phyloP scores from a whole-genome alignment of 306 rosid genomes.

The Casuarina equisetifolia region DNA sequence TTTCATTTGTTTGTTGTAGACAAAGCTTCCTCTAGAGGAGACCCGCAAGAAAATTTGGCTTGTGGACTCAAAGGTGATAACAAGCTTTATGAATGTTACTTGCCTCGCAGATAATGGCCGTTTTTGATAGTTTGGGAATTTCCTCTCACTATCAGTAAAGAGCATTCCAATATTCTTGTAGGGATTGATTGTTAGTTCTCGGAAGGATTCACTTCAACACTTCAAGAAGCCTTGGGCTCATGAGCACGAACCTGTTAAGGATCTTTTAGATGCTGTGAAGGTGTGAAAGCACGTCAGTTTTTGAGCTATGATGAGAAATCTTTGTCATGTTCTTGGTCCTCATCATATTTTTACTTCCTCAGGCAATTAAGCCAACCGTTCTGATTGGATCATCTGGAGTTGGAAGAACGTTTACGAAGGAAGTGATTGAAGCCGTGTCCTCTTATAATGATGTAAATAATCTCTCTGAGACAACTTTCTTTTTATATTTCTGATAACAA shows the following conservation, averaged over 20 bases:
- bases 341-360: not conserved
- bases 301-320: conserved; percentile 15
- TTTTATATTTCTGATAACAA: not conserved
- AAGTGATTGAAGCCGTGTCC: conserved; percentile 71
- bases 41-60: conserved; percentile 89
- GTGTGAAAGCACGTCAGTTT: conserved; percentile 29
- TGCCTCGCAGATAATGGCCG: not conserved
- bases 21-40: conserved; percentile 72
- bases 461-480: not conserved
- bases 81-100: conserved; percentile 15
- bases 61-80: conserved; percentile 81
- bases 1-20: conserved; percentile 37
- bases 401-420: conserved; percentile 81
- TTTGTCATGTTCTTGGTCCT: conserved; percentile 9
- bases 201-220: conserved; percentile 79
- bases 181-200: conserved; percentile 87
- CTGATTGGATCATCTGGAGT: conserved; percentile 89
- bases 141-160: not conserved
- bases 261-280: conserved; percentile 75
- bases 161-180: conserved; percentile 34
- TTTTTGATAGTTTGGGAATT: not conserved
- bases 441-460: conserved; percentile 59
- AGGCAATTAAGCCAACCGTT: conserved; percentile 86
- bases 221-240: conserved; percentile 98
- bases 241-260: conserved; percentile 76